Base-by-base conservation (phyloP, 192 early-diverging fungal genomes). In the Backusella sp. region DNA sequence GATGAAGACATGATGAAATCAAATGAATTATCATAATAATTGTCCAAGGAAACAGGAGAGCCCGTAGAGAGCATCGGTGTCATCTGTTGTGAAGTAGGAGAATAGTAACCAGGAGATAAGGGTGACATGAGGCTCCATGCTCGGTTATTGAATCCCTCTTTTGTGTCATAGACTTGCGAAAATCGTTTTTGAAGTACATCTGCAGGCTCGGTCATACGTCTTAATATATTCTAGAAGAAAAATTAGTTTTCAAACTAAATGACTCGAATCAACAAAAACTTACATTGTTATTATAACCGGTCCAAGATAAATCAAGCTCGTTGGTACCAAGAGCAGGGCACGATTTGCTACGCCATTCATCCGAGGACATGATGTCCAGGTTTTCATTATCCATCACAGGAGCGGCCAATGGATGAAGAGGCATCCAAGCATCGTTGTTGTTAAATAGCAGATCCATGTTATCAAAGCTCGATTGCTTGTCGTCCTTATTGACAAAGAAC, bases 31-130 rank as follows among this genome's bases (percentile, higher is more conserved):
- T 71, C 70, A 46, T 71, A 71, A 19, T 49, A 71, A 30, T 30
- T 44, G 17, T 44, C 44, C 9, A 46, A 36, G 23, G 68, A 69
- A 21, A 69, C 68, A 11, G 68, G 68, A 6, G 68, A 69, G 1
- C 68, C 68, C n/a, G 68, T 69, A 41, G 68, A 69, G 19, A 69
- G 68, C 68, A 69, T 69, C 9, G 68, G 68, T 41, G 68, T 69
- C 68, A 69, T 39, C 37, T 69, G 68, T 69, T 69, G 68, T 39
- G 68, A 69, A 35, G 12, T 69, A 23, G 68, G 68, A 37, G 68
- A 69, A 21, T 37, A 69, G 12, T 62, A 69, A 39, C 68, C 37
- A 36, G 68, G 21, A 41, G 68, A 41, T 37, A 69, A 23, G 37
- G 68, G 68, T 69, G 68, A 69, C 35, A 21, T 17, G 21, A 69